phyloP scores from a whole-genome alignment of 352 stramenopile genomes.

The Phytophthora boehmeriae region DNA sequence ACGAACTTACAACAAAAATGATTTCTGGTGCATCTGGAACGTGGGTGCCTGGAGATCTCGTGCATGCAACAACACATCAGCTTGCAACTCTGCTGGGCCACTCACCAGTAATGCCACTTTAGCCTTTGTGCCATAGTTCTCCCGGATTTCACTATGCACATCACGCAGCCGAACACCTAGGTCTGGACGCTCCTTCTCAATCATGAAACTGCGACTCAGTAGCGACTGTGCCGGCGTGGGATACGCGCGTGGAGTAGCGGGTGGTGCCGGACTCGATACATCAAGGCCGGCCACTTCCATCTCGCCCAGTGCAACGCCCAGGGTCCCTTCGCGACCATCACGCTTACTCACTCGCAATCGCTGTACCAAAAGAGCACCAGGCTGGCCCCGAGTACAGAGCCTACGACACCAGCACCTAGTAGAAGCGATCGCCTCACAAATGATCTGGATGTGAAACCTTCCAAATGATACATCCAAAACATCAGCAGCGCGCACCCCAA shows the following conservation, averaged over 20 bases:
- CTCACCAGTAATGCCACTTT: slow-evolving; percentile 52
- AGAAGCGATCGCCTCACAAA: slow-evolving; percentile 49
- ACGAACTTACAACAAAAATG: slow-evolving; percentile 47
- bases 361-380: slow-evolving; percentile 23
- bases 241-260: slow-evolving; percentile 42
- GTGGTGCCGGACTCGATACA: slow-evolving; percentile 36
- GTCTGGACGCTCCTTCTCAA: slow-evolving; percentile 49
- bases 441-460: slow-evolving; percentile 33
- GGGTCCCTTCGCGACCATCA: slow-evolving; percentile 10
- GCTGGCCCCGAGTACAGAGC: slow-evolving; percentile 34
- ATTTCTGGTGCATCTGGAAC: slow-evolving; percentile 53
- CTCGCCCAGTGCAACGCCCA: slow-evolving; percentile 43
- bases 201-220: slow-evolving; percentile 38
- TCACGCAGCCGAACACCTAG: slow-evolving; percentile 32
- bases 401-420: slow-evolving; percentile 28
- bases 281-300: slow-evolving; percentile 44
- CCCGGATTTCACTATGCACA: slow-evolving; percentile 53
- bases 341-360: slow-evolving; percentile 15
- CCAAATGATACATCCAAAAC: slow-evolving; percentile 31
- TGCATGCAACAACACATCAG: slow-evolving; percentile 33
- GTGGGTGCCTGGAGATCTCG: slow-evolving; percentile 36
- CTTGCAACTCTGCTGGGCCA: slow-evolving; percentile 46
- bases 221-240: slow-evolving; percentile 33
- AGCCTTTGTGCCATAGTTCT: slow-evolving; percentile 51
- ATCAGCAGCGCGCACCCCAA: slow-evolving; percentile 40